phyloP scores from a whole-genome alignment of 345 rosid species.

The Cardamine occulta region DNA sequence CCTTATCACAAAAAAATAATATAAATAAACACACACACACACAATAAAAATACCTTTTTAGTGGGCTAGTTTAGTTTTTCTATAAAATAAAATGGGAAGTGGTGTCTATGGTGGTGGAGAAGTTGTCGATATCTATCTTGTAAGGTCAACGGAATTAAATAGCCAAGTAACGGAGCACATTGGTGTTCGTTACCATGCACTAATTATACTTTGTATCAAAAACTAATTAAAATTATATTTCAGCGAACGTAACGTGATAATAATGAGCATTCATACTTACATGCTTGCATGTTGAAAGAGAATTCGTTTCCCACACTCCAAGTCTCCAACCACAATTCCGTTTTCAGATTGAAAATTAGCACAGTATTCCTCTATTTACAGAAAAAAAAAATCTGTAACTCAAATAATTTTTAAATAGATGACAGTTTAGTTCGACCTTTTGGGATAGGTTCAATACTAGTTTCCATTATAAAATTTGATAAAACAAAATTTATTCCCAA shows the following conservation, averaged over 20 bases:
- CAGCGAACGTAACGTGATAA: conserved; percentile 17
- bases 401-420: not conserved
- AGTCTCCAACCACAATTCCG: conserved; percentile 14
- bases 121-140: not conserved
- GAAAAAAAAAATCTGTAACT: not conserved
- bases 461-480: not conserved
- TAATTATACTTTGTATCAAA: not conserved
- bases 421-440: not conserved
- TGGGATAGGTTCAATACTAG: not conserved
- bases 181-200: not conserved
- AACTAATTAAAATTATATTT: not conserved
- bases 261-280: conserved; percentile 9
- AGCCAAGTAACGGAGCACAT: not conserved
- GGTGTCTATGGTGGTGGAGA: conserved; percentile 21
- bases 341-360: not conserved
- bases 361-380: not conserved
- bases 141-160: conserved; percentile 27
- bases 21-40: not conserved
- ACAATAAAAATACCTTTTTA: not conserved
- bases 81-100: not conserved
- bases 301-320: conserved; percentile 9
- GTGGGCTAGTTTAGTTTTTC: not conserved
- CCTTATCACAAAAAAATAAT: not conserved
- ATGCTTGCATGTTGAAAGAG: conserved; percentile 8
- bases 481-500: not conserved